Evolutionary conservation across 805 yeast genomes (phyloP).

Genomic region (Metschnikowia bowlesiae): DNA sequence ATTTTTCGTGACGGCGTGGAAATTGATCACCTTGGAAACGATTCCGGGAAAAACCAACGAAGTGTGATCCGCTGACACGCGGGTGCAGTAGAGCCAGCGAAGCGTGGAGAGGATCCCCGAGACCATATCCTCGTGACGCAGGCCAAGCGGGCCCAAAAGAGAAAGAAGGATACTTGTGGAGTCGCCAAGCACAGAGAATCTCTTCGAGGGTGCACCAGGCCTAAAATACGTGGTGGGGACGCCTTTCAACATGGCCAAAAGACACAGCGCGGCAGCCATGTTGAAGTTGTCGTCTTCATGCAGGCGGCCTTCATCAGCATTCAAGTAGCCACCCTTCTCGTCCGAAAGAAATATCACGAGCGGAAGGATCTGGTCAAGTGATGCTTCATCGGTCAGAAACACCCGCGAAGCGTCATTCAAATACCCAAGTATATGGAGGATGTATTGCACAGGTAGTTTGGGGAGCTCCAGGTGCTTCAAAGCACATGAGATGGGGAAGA

Average conservation of each 20-base stretch:
- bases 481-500: conserved; percentile 34
- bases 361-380: conserved; percentile 35
- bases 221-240: conserved; percentile 21
- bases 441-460: conserved; percentile 17
- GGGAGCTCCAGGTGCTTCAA: conserved; percentile 25
- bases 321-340: neutral
- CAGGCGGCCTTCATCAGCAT: neutral
- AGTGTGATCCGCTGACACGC: conserved; percentile 27
- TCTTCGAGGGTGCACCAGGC: conserved; percentile 10
- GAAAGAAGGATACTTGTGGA: conserved; percentile 24
- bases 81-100: conserved; percentile 10
- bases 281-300: conserved; percentile 1
- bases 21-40: conserved; percentile 29
- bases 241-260: conserved; percentile 13
- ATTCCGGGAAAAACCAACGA: conserved; percentile 40
- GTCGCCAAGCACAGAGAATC: conserved; percentile 28
- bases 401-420: conserved; percentile 30
- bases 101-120: conserved; percentile 9
- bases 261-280: conserved; percentile 18
- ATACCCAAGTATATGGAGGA: conserved; percentile 28
- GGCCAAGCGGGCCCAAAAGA: conserved; percentile 10
- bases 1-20: conserved; percentile 18
- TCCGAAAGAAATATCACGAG: conserved; percentile 25
- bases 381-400: conserved; percentile 15
- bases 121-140: neutral